Conservation (phyloP, 2,329 filamentous ascomycete genomes). For the Microsporum canis region DNA sequence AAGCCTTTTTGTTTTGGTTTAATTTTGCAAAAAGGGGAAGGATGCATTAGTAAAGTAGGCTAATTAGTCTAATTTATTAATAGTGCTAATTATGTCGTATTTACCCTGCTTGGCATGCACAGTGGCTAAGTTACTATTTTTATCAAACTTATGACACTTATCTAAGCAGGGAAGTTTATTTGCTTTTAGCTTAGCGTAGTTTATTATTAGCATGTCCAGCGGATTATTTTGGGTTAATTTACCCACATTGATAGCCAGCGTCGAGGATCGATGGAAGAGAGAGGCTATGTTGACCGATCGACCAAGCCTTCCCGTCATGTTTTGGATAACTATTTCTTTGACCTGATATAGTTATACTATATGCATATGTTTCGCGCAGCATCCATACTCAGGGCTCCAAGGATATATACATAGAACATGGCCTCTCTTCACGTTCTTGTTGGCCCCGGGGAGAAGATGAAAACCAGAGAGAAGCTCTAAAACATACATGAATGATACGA, state of each 20-base stretch:
- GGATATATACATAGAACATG: not conserved
- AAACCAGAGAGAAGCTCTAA: not conserved
- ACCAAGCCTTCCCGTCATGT: not conserved
- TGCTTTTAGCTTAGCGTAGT: not conserved
- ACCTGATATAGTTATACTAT: not conserved
- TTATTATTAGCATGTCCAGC: not conserved
- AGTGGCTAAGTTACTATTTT: not conserved
- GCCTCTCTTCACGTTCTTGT: not conserved
- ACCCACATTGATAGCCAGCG: not conserved
- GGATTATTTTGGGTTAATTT: not conserved
- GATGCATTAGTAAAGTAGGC: not conserved
- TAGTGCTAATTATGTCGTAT: not conserved
- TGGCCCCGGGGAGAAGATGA: not conserved
- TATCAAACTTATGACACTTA: not conserved
- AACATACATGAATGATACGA: not conserved
- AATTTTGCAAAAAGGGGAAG: not conserved
- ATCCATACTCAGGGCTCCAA: not conserved
- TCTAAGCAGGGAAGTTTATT: not conserved
- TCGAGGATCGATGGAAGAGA: not conserved
- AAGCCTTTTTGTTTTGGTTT: not conserved
- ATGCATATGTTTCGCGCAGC: not conserved
- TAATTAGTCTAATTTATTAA: slow-evolving; percentile 1
- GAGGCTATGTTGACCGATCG: not conserved
- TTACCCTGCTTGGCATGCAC: not conserved
- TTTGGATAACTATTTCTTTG: too few species aligned